phyloP scores from a whole-genome alignment of 2,329 filamentous ascomycete species.

The Diplodia corticola region DNA sequence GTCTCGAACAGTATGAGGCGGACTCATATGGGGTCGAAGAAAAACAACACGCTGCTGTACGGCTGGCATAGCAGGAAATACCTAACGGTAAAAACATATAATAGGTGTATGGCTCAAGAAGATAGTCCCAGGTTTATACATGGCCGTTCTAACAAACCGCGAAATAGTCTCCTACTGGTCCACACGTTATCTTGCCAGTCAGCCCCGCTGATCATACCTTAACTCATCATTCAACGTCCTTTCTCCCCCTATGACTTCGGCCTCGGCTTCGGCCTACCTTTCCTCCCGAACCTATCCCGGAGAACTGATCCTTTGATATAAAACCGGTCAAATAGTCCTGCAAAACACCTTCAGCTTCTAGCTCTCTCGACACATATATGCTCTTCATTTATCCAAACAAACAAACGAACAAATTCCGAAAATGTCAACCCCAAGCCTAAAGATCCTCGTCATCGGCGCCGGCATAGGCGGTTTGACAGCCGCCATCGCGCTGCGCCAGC shows the following conservation, averaged over 20 bases:
- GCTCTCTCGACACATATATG: background rate
- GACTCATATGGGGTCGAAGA: background rate
- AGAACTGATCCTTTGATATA: background rate
- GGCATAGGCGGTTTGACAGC: conserved; percentile 57
- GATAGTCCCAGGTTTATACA: background rate
- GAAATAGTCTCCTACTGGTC: background rate
- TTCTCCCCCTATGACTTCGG: background rate
- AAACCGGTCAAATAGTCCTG: background rate
- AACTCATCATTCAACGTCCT: background rate
- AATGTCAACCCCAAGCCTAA: conserved; percentile 15
- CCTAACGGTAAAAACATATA: background rate
- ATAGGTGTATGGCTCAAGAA: background rate
- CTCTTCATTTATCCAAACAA: background rate
- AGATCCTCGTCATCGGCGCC: conserved; percentile 43
- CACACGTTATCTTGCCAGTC: background rate
- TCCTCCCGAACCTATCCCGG: background rate
- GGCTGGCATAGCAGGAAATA: background rate
- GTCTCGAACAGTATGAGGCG: background rate
- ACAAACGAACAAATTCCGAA: background rate
- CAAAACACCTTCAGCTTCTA: background rate
- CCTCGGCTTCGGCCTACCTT: background rate
- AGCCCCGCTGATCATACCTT: background rate
- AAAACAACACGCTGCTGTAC: background rate
- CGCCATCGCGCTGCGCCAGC: conserved; percentile 55
- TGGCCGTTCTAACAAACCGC: background rate